Evolutionary conservation across 352 stramenopile genomes (phyloP).

Genomic region (Pythium pyrilobum): DNA sequence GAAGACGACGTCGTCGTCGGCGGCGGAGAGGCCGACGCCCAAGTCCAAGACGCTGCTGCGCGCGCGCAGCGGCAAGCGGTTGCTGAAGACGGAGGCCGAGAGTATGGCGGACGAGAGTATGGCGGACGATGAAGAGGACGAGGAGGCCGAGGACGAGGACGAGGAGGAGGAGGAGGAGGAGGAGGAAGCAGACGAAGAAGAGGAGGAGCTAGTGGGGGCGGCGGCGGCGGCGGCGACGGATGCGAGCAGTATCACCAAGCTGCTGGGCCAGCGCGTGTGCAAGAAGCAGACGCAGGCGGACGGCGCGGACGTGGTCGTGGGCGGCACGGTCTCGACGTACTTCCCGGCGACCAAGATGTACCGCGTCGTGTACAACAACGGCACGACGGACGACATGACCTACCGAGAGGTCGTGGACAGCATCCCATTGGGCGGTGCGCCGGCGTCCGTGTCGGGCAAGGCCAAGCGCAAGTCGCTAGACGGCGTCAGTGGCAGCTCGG

Average conservation of each 20-base stretch:
- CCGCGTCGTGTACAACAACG: conserved; percentile 56
- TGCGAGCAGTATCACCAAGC: conserved; percentile 34
- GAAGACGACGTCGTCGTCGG: not conserved
- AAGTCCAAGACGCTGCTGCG: conserved; percentile 8
- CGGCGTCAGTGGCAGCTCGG: not conserved
- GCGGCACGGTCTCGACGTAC: conserved; percentile 56
- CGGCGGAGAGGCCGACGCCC: not conserved
- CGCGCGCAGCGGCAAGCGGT: not conserved
- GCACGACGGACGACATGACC: conserved; percentile 47
- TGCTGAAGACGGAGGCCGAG: not conserved
- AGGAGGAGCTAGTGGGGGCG: conserved; percentile 4
- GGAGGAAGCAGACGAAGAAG: conserved; percentile 16
- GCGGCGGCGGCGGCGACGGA: not conserved
- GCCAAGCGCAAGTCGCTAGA: conserved; percentile 35
- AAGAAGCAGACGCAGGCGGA: conserved; percentile 25
- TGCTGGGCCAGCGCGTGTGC: conserved; percentile 43
- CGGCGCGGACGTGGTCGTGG: conserved; percentile 24
- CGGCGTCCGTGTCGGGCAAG: no score
- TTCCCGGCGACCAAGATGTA: conserved; percentile 78
- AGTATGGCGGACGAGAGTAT: conserved; percentile 21
- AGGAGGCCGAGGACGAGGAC: conserved; percentile 20
- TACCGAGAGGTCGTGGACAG: conserved; percentile 60
- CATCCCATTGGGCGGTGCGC: conserved; percentile 39
- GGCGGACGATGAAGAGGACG: conserved; percentile 16
- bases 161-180: conserved; percentile 15